phyloP scores from a whole-genome alignment of 805 yeast species.

The Candida hungchunana region DNA sequence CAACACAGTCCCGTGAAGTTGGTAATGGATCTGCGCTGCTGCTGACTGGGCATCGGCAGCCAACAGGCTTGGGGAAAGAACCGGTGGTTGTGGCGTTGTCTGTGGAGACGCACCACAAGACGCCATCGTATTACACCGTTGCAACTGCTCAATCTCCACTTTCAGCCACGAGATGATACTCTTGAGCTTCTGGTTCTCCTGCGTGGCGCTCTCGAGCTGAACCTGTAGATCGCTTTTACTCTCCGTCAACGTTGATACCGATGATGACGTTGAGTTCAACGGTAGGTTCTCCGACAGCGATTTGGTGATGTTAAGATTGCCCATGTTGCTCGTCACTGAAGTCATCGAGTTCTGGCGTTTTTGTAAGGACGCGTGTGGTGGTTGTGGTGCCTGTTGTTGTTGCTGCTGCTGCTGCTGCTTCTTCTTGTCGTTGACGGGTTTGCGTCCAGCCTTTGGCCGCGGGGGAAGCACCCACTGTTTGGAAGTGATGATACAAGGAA shows the following conservation, averaged over 20 bases:
- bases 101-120: no score
- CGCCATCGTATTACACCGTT: slow-evolving; percentile 9
- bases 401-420: slow-evolving; percentile 5
- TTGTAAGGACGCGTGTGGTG: not conserved
- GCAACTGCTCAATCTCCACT: slow-evolving; percentile 33
- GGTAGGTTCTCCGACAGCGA: slow-evolving; percentile 8
- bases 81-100: no score
- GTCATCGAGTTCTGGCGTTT: slow-evolving; percentile 13
- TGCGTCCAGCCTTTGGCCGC: slow-evolving; percentile 71
- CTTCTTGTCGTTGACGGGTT: slow-evolving; percentile 32
- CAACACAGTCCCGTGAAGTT: slow-evolving; percentile 4
- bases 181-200: slow-evolving; percentile 41
- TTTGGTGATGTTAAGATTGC: slow-evolving; percentile 14
- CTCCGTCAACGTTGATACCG: slow-evolving; percentile 2
- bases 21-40: slow-evolving; percentile 10
- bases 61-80: not conserved
- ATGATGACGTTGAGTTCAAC: not conserved
- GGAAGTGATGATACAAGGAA: slow-evolving; percentile 41
- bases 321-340: slow-evolving; percentile 15
- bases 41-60: slow-evolving; percentile 4
- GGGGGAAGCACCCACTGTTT: slow-evolving; percentile 84
- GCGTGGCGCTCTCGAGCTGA: slow-evolving; percentile 38
- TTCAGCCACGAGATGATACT: slow-evolving; percentile 37
- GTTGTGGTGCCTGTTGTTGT: slow-evolving; percentile 1
- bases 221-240: slow-evolving; percentile 15